Percentiles rank a stretch among this genome's conserved stretches.
These are phyloP conservation scores for Auricularia cornea DNA, from an alignment of 768 basidiomycete genomes.

Conservation along the genomic window DNA sequence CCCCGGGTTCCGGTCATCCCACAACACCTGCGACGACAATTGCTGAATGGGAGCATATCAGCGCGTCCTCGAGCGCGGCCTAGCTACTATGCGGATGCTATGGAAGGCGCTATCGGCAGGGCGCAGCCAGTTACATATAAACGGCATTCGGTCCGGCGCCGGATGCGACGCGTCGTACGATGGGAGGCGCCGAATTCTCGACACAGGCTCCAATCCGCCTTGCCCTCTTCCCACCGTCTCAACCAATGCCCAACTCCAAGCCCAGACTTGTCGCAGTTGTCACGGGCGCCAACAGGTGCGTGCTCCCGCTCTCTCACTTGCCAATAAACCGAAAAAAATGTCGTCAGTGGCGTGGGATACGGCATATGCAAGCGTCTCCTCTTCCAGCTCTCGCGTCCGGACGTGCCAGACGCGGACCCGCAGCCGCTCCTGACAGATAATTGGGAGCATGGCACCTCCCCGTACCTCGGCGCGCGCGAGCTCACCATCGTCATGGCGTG, in stretches of 20 bases:
- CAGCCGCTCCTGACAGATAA: slow-evolving; percentile 20
- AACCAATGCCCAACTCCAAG: background rate
- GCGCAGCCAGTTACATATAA: no score
- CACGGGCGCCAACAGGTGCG: slow-evolving; percentile 64
- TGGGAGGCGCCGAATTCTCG: no score
- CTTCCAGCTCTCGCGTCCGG: slow-evolving; percentile 47
- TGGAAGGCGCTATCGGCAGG: no score
- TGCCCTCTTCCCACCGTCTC: background rate
- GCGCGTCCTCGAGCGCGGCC: no score
- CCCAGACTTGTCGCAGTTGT: slow-evolving; percentile 48
- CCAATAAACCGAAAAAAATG: no score
- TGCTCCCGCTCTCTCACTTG: background rate
- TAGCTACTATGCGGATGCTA: no score
- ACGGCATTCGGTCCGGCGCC: no score
- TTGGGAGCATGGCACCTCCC: slow-evolving; percentile 10
- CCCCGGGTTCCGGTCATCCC: no score
- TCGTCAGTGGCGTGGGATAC: slow-evolving; percentile 69
- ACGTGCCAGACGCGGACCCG: slow-evolving; percentile 39
- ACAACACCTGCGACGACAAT: no score
- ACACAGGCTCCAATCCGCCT: no score
- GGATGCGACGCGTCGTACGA: no score
- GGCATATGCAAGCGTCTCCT: slow-evolving; percentile 76
- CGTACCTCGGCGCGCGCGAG: slow-evolving; percentile 5
- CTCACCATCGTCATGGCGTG: slow-evolving; percentile 78
- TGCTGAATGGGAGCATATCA: no score